A percentile compares a stretch with the other conserved stretches of the same genome.
phyloP scores from a whole-genome alignment of 345 rosid genomes.

The Geranium brycei region DNA sequence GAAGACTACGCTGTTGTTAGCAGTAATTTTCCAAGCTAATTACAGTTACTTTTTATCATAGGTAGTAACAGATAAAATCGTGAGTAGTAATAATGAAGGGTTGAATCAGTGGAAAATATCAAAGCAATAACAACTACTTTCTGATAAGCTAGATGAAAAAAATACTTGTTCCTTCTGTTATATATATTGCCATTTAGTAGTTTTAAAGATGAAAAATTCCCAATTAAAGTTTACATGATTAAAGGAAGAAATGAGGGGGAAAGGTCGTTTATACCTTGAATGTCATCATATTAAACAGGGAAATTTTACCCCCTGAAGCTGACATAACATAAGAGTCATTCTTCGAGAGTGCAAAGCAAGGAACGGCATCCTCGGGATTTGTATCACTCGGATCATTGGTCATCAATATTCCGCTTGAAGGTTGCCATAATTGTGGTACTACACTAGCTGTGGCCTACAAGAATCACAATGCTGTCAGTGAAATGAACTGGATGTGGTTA shows the following conservation, averaged over 20 bases:
- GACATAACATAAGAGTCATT: conserved; percentile 62
- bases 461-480: conserved; percentile 6
- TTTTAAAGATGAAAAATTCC: too few species aligned
- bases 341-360: conserved; percentile 74
- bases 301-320: conserved; percentile 69
- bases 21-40: background rate
- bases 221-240: too few species aligned
- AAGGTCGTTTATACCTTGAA: conserved; percentile 41
- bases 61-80: too few species aligned
- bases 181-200: background rate
- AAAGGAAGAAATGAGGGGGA: conserved; percentile 1
- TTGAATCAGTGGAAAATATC: too few species aligned
- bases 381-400: conserved; percentile 50
- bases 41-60: too few species aligned
- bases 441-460: conserved; percentile 52
- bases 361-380: conserved; percentile 64
- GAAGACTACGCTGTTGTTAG: background rate
- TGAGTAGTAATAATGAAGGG: background rate
- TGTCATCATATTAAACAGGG: conserved; percentile 58
- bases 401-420: conserved; percentile 53
- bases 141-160: too few species aligned
- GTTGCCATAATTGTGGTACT: conserved; percentile 66
- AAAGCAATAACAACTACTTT: background rate
- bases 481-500: background rate
- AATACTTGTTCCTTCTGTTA: too few species aligned